phyloP scores from a whole-genome alignment of 192 early-diverging fungal genomes.

The Linnemannia zychae region DNA sequence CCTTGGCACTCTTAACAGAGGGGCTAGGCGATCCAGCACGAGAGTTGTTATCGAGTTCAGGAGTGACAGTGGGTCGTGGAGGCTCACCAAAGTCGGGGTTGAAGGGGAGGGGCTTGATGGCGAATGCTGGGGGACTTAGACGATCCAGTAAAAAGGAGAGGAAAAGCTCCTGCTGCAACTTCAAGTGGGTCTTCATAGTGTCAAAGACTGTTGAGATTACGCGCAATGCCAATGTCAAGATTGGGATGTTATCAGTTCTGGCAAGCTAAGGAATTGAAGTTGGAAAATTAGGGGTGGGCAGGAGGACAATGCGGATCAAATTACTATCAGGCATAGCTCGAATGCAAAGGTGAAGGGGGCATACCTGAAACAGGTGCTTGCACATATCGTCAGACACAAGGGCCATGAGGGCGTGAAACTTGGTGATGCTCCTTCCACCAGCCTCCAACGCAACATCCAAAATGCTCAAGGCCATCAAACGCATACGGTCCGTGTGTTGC shows the following conservation, averaged over 20 bases:
- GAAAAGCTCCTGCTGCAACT: slow-evolving; percentile 85
- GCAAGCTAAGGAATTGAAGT: slow-evolving; percentile 58
- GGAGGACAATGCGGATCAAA: not conserved
- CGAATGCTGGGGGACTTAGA: slow-evolving; percentile 57
- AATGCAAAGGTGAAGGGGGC: not conserved
- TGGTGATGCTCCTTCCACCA: slow-evolving; percentile 82
- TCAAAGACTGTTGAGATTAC: slow-evolving; percentile 80
- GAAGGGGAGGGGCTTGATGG: slow-evolving; percentile 42
- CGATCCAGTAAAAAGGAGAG: slow-evolving; percentile 73
- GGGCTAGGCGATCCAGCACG: slow-evolving; percentile 49
- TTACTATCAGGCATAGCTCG: not conserved
- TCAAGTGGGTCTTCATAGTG: slow-evolving; percentile 75
- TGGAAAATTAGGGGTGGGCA: slow-evolving; percentile 17
- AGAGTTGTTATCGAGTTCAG: slow-evolving; percentile 40
- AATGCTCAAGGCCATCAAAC: slow-evolving; percentile 91
- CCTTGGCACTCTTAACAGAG: slow-evolving; percentile 37
- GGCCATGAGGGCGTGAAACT: slow-evolving; percentile 69
- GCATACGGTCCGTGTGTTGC: slow-evolving; percentile 94
- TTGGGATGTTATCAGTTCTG: slow-evolving; percentile 65
- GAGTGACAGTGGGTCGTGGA: slow-evolving; percentile 27
- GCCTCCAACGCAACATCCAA: slow-evolving; percentile 89
- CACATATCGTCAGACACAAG: slow-evolving; percentile 88
- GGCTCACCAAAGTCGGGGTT: slow-evolving; percentile 53
- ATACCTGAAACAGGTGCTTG: slow-evolving; percentile 87
- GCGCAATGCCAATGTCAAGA: slow-evolving; percentile 73